Evolutionary conservation across 1,139 yeast genomes (phyloP).

Genomic region (Taiozyma sp.): DNA sequence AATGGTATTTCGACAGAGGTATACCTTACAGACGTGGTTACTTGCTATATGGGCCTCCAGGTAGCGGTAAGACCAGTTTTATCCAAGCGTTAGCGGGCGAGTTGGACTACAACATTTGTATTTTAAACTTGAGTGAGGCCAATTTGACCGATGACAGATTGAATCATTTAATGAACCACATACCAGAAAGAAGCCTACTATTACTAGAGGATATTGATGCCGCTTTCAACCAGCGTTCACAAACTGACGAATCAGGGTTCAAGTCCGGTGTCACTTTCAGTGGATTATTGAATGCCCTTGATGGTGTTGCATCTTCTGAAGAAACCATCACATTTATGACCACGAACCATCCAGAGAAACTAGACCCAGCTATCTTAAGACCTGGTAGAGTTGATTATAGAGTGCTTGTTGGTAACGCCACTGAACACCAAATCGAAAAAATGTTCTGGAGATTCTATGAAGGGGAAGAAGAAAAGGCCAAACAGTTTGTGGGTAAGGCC

Average conservation of each 20-base stretch:
- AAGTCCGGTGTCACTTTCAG: slow-evolving; percentile 90
- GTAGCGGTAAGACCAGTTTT: slow-evolving; percentile 93
- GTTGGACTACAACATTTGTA: slow-evolving; percentile 91
- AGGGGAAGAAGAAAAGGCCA: slow-evolving; percentile 54
- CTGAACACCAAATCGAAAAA: slow-evolving; percentile 67
- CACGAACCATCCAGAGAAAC: slow-evolving; percentile 90
- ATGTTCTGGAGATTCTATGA: slow-evolving; percentile 91
- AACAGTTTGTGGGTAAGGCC: slow-evolving; percentile 53
- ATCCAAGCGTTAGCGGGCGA: slow-evolving; percentile 97
- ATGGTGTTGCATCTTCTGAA: slow-evolving; percentile 98
- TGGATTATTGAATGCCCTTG: slow-evolving; percentile 88
- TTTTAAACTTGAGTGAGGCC: slow-evolving; percentile 83
- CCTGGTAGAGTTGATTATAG: slow-evolving; percentile 95
- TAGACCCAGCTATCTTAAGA: slow-evolving; percentile 78
- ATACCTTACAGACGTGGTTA: slow-evolving; percentile 97
- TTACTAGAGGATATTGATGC: slow-evolving; percentile 93
- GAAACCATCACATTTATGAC: slow-evolving; percentile 97
- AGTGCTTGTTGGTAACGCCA: slow-evolving; percentile 79
- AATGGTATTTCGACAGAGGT: slow-evolving; percentile 94
- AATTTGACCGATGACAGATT: slow-evolving; percentile 91
- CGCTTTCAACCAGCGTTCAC: slow-evolving; percentile 83
- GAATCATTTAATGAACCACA: slow-evolving; percentile 93
- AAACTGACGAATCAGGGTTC: slow-evolving; percentile 71
- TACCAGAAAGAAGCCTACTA: slow-evolving; percentile 84
- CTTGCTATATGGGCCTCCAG: slow-evolving; percentile 94